Evolutionary conservation across 2,329 filamentous ascomycete species (phyloP), one percentile per base, ranked within the genome.

Genomic region (Epichloe festucae): DNA sequence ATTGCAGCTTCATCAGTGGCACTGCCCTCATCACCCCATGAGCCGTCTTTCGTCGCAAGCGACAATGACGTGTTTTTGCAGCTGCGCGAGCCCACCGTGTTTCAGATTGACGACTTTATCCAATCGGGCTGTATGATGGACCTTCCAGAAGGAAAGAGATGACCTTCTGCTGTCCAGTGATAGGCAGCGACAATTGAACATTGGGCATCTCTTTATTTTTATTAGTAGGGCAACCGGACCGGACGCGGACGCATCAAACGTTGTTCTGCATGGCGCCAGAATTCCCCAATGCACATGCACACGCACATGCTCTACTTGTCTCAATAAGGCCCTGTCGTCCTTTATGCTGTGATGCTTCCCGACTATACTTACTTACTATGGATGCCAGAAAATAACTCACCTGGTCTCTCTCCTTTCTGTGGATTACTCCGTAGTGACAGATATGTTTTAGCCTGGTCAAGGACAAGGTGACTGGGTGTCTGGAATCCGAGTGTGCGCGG

Each of bases 311-410:
- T 39, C 23, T 39, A 17, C 41, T 23, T 46, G 45, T 46, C 43
- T 42, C 23, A 14, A 46, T 21, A 36, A 36, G 42, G 34, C 12
- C 21, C 10, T 19, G 19, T 38, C 46, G 48, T 44, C 38, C 21
- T 23, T 42, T 40, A 31, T 27, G 40, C 39, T 49, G 31, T 39
- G 31, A 47, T 46, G 17, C 35, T 17, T 34, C 43, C 8, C 31
- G 35, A 17, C 44, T 35, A n/a, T 40, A 43, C 10, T 10, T 31
- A 4, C 8, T 12, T 14, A 35, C 35, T 27, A 23, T 40, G 31
- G 45, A 11, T 17, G 21, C n/a, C 43, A 40, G 31, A 50, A 50
- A 50, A 50, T 40, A 50, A 50, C 41, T 50, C 48, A 50, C 34
- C 31, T 48, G 11, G 23, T 49, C 27, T 35, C 48, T 42, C 19